Conservation (phyloP, 192 early-diverging fungal species). For the Backusella morwellensis region DNA sequence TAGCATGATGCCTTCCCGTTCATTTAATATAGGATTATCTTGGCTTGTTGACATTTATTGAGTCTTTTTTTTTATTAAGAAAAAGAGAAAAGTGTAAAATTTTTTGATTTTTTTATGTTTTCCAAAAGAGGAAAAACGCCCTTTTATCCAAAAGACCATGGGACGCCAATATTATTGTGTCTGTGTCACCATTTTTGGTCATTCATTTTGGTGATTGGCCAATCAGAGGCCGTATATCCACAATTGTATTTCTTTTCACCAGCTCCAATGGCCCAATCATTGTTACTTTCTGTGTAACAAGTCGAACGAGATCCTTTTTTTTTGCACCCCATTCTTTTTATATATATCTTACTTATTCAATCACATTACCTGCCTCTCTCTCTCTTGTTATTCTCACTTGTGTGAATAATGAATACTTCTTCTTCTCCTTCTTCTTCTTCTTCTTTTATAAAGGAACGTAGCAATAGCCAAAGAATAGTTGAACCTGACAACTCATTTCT, state of each 20-base stretch:
- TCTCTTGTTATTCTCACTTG: neutral
- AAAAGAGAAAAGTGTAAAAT: neutral
- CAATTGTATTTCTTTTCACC: neutral
- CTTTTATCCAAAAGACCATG: neutral
- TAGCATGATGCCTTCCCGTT: conserved; percentile 12
- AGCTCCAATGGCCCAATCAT: neutral
- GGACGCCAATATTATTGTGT: neutral
- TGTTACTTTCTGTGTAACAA: neutral
- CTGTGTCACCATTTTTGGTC: neutral
- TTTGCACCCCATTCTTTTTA: conserved; percentile 7
- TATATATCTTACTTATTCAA: neutral
- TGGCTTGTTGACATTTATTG: neutral
- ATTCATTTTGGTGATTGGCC: conserved; percentile 5
- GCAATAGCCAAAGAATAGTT: neutral
- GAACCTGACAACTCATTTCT: neutral
- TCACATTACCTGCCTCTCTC: neutral
- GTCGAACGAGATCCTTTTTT: neutral
- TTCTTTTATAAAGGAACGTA: neutral
- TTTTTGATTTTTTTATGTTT: neutral
- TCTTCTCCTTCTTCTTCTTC: neutral
- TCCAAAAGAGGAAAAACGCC: neutral
- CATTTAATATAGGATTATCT: neutral
- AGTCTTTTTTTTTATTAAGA: neutral
- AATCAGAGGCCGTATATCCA: neutral
- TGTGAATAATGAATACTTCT: neutral